phyloP scores from a whole-genome alignment of 306 rosid genomes.

The Senna tora region DNA sequence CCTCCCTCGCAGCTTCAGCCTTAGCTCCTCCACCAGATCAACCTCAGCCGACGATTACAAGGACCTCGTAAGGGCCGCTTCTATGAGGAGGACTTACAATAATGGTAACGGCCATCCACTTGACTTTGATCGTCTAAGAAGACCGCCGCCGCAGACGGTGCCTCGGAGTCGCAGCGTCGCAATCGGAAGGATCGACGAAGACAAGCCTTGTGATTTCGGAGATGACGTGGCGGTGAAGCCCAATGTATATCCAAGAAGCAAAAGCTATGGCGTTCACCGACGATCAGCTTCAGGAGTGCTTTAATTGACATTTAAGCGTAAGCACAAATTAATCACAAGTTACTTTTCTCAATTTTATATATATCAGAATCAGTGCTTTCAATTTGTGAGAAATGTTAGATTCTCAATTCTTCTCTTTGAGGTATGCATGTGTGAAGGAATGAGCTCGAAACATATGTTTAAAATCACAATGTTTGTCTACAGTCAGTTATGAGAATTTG shows the following conservation, averaged over 20 bases:
- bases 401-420: neutral
- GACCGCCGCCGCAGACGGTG: neutral
- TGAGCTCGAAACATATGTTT: neutral
- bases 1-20: slow-evolving; percentile 57
- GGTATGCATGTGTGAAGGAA: neutral
- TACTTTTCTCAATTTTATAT: neutral
- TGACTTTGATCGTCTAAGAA: slow-evolving; percentile 1
- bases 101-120: neutral
- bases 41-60: slow-evolving; percentile 31
- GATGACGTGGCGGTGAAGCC: slow-evolving; percentile 33
- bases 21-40: slow-evolving; percentile 41
- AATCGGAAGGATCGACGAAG: slow-evolving; percentile 68
- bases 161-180: slow-evolving; percentile 53
- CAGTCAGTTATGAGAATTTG: neutral
- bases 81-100: slow-evolving; percentile 16
- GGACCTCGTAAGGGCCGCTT: slow-evolving; percentile 47
- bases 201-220: slow-evolving; percentile 52
- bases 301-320: slow-evolving; percentile 9
- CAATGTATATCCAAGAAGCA: slow-evolving; percentile 50
- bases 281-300: neutral
- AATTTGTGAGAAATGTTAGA: neutral
- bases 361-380: neutral
- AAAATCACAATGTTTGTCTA: neutral
- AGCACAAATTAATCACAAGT: neutral
- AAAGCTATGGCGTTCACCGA: slow-evolving; percentile 43